These are phyloP conservation scores for Daedalea quercina DNA, from an alignment of 768 basidiomycete genomes.

Conservation along the genomic window DNA sequence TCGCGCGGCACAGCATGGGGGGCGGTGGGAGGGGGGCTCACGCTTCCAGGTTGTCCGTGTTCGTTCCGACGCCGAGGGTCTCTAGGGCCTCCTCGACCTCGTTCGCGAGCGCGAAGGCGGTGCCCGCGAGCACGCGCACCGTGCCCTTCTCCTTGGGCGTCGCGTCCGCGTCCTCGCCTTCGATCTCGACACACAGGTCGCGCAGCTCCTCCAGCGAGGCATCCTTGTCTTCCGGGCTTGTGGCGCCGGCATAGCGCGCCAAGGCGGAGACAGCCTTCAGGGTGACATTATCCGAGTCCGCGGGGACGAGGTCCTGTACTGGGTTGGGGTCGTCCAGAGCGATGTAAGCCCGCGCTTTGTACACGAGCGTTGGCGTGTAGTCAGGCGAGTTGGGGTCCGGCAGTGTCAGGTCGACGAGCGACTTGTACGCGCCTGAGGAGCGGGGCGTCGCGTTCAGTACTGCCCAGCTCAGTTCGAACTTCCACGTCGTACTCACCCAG, in stretches of 20 bases:
- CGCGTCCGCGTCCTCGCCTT: constrained; percentile 67
- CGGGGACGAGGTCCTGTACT: constrained; percentile 51
- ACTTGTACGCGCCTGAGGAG: constrained; percentile 55
- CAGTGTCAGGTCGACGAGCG: constrained; percentile 45
- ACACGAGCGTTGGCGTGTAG: constrained; percentile 59
- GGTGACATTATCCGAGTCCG: constrained; percentile 55
- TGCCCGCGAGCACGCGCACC: constrained; percentile 79
- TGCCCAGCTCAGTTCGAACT: not conserved
- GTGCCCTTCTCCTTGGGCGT: constrained; percentile 63
- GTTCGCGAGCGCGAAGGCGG: constrained; percentile 75
- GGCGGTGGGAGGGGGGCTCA: constrained; percentile 56
- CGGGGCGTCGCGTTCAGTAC: not conserved
- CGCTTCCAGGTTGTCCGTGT: constrained; percentile 82
- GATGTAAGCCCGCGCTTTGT: constrained; percentile 73
- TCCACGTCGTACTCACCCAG: constrained; percentile 39
- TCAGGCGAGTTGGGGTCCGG: constrained; percentile 60
- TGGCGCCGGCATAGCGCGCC: constrained; percentile 52
- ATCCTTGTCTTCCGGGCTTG: constrained; percentile 35
- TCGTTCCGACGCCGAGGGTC: constrained; percentile 62
- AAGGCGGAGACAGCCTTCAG: constrained; percentile 67
- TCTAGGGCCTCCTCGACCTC: constrained; percentile 92
- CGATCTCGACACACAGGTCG: constrained; percentile 82
- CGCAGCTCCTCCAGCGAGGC: constrained; percentile 73
- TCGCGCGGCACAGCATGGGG: constrained; percentile 81
- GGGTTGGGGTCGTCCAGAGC: constrained; percentile 56